Conservation (phyloP, 331 rosid species). For the Cydonia oblonga region DNA sequence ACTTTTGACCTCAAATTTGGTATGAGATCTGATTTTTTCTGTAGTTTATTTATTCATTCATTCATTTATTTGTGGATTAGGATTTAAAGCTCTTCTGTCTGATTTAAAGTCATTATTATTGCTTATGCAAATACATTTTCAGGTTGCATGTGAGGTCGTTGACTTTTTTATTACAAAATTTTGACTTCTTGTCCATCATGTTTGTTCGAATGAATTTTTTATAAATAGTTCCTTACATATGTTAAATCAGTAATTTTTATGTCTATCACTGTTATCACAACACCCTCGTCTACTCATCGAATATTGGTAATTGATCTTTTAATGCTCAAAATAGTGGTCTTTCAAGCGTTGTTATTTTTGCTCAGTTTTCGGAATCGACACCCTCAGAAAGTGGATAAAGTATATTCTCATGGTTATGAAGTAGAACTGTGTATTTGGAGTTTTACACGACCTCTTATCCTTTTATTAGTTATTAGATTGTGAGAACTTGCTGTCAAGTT, state of each 20-base stretch:
- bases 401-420: not conserved
- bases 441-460: not conserved
- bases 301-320: not conserved
- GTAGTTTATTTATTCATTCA: no score
- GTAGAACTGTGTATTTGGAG: not conserved
- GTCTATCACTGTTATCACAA: not conserved
- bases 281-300: not conserved
- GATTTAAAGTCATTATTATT: not conserved
- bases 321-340: not conserved
- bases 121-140: not conserved
- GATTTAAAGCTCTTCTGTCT: not conserved
- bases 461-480: conserved; percentile 3
- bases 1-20: not conserved
- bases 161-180: not conserved
- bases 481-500: not conserved
- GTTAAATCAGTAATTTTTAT: not conserved
- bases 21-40: not conserved
- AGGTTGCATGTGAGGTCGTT: not conserved
- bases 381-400: not conserved
- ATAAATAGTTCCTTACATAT: not conserved
- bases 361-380: not conserved
- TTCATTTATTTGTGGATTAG: not conserved
- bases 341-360: not conserved
- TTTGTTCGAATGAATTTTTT: not conserved
- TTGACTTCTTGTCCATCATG: not conserved